Conservation (phyloP, 345 rosid genomes). For the Salix caprea region DNA sequence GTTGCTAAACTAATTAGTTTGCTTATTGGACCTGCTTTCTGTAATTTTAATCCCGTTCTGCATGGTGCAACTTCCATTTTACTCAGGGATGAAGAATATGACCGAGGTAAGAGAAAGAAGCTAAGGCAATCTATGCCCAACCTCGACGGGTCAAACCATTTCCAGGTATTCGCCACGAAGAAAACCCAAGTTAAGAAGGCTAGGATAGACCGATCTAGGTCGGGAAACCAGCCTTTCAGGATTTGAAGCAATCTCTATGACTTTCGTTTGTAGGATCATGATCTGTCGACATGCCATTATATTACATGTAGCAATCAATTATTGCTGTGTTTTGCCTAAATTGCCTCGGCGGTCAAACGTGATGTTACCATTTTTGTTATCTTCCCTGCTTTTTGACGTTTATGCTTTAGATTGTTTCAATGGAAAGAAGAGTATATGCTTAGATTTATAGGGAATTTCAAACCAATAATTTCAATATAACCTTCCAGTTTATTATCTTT, state of each 20-base stretch:
- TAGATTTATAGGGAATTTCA: too few relatives aligned
- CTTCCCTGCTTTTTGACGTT: background rate
- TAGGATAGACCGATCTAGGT: slow-evolving; percentile 24
- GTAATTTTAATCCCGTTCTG: background rate
- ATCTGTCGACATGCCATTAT: slow-evolving; percentile 19
- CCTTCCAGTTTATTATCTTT: too few relatives aligned
- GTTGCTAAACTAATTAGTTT: background rate
- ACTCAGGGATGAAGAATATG: slow-evolving; percentile 90
- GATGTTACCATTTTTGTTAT: background rate
- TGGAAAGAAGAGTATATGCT: too few relatives aligned
- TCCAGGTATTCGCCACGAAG: slow-evolving; percentile 60
- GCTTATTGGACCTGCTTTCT: background rate
- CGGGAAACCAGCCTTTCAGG: slow-evolving; percentile 51
- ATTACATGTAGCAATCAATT: background rate
- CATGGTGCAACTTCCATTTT: background rate
- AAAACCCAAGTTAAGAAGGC: slow-evolving; percentile 42
- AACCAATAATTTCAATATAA: too few relatives aligned
- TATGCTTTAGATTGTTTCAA: too few relatives aligned
- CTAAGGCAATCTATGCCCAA: slow-evolving; percentile 36
- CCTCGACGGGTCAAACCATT: slow-evolving; percentile 62
- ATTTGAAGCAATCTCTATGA: slow-evolving; percentile 24
- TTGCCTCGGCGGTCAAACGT: background rate
- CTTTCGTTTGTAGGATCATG: background rate
- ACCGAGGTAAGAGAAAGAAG: slow-evolving; percentile 90
- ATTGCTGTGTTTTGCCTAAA: slow-evolving; percentile 1